Evolutionary conservation across 192 early-diverging fungal genomes (phyloP).

Genomic region (Entomortierella chlamydospora): DNA sequence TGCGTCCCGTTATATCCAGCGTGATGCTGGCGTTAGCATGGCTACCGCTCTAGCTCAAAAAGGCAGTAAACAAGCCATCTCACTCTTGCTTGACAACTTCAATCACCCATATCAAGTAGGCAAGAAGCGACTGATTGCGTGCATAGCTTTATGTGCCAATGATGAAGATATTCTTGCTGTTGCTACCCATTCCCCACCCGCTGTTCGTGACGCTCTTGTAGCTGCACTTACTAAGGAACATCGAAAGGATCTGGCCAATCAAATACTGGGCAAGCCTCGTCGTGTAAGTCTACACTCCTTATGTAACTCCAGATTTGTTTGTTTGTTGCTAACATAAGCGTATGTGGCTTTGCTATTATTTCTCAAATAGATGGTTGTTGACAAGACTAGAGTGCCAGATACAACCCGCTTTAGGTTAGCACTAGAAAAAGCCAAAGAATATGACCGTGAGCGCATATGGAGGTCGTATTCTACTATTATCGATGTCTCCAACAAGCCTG

Average conservation of each 20-base stretch:
- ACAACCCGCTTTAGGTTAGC: constrained; percentile 21
- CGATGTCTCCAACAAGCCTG: constrained; percentile 34
- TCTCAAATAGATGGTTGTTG: background rate
- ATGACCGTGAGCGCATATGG: constrained; percentile 31
- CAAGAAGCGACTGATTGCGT: constrained; percentile 27
- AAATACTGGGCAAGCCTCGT: constrained; percentile 36
- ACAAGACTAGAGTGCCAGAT: background rate
- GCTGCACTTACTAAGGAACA: constrained; percentile 8
- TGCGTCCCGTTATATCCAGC: constrained; percentile 32
- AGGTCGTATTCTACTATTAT: constrained; percentile 5
- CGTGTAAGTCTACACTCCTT: constrained; percentile 4
- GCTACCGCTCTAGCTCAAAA: constrained; percentile 18
- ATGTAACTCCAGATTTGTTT: background rate
- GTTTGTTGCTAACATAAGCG: background rate
- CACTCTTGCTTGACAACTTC: constrained; percentile 13
- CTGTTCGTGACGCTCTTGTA: constrained; percentile 29
- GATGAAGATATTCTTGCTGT: constrained; percentile 35
- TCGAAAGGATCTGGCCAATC: constrained; percentile 21
- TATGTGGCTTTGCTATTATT: background rate
- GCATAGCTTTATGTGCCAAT: constrained; percentile 15
- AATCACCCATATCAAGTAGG: constrained; percentile 34
- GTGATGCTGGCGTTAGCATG: constrained; percentile 13
- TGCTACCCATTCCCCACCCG: constrained; percentile 13
- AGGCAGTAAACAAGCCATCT: constrained; percentile 5
- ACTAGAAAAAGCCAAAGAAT: constrained; percentile 28